These are phyloP conservation scores for Corynascus novoguineensis DNA, from an alignment of 495 filamentous ascomycete genomes.

Conservation along the genomic window DNA sequence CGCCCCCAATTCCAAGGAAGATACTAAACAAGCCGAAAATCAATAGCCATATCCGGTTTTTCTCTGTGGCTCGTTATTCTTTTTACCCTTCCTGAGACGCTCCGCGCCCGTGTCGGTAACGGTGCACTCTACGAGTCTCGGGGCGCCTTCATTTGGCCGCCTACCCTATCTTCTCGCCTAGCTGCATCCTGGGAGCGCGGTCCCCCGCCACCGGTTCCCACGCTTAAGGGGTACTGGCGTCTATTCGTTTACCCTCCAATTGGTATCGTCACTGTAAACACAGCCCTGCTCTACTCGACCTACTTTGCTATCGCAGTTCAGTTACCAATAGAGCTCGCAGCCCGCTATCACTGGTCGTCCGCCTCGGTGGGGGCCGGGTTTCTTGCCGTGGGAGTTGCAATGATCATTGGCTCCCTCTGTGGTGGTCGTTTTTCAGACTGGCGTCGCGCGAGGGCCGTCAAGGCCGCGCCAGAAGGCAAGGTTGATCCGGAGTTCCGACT, in stretches of 20 bases:
- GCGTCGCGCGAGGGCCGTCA: conserved; percentile 9
- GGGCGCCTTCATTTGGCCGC: conserved; percentile 10
- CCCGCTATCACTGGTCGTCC: conserved; percentile 11
- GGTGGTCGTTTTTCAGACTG: conserved; percentile 16
- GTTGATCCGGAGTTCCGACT: conserved; percentile 16
- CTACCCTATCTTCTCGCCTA: conserved; percentile 5
- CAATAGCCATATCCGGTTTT: conserved; percentile 10
- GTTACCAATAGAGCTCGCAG: conserved; percentile 2
- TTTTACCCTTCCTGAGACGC: conserved; percentile 3
- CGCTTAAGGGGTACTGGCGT: conserved; percentile 12
- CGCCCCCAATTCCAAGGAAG: not conserved
- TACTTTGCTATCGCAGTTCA: conserved; percentile 17
- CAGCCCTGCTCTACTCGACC: conserved; percentile 15
- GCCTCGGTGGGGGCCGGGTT: conserved; percentile 13
- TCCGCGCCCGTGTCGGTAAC: conserved; percentile 5
- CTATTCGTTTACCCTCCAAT: conserved; percentile 12
- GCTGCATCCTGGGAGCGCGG: conserved; percentile 10
- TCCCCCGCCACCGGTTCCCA: conserved; percentile 5
- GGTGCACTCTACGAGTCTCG: conserved; percentile 3
- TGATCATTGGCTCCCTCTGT: conserved; percentile 13
- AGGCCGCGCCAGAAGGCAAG: not conserved
- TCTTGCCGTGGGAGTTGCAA: conserved; percentile 10
- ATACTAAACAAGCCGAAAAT: not conserved
- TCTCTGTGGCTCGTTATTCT: conserved; percentile 6
- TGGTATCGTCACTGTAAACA: conserved; percentile 15